Evolutionary conservation across 306 rosid genomes (phyloP).

Genomic region (Trifolium dubium): DNA sequence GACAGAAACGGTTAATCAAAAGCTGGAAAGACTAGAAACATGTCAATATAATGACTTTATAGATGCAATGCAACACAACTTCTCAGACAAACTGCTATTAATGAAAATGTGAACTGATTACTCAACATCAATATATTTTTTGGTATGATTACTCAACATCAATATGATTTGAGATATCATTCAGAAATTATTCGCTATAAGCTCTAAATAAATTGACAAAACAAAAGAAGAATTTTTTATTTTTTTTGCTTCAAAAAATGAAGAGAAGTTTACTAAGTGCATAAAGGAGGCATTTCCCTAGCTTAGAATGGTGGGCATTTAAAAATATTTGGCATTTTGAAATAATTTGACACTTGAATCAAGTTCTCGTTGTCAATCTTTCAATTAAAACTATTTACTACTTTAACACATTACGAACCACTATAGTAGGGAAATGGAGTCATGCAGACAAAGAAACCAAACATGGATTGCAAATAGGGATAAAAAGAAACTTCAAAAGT

Average conservation of each 20-base stretch:
- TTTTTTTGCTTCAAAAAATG: neutral
- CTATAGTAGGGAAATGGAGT: conserved; percentile 22
- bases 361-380: neutral
- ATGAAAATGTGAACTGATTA: too few relatives aligned
- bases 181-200: conserved; percentile 5
- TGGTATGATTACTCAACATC: neutral
- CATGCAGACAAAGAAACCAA: conserved; percentile 19
- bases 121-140: conserved; percentile 5
- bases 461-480: conserved; percentile 26
- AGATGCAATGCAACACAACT: neutral
- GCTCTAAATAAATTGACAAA: neutral
- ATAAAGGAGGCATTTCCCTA: conserved; percentile 6
- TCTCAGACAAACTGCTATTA: neutral
- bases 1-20: neutral
- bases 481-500: conserved; percentile 20
- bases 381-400: neutral
- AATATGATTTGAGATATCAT: conserved; percentile 23
- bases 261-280: neutral
- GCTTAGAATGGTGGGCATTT: conserved; percentile 6
- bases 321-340: neutral
- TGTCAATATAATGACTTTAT: neutral
- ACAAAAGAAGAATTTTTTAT: neutral
- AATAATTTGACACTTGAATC: neutral
- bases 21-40: neutral
- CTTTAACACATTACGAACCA: conserved; percentile 25